phyloP scores from a whole-genome alignment of 139 green algal species.

The Pleodorina starrii region DNA sequence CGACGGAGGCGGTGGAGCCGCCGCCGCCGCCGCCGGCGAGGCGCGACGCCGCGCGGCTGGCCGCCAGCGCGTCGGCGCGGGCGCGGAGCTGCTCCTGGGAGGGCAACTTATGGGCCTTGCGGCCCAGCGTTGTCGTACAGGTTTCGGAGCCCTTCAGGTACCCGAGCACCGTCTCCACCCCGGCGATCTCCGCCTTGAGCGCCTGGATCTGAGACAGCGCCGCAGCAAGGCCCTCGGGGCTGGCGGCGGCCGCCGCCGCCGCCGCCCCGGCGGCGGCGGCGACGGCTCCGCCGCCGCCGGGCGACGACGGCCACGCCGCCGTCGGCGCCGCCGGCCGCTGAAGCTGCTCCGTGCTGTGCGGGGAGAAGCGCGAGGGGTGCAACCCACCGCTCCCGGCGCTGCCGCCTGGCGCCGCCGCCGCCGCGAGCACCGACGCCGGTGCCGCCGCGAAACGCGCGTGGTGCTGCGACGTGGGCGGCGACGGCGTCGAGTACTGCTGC shows the following conservation, averaged over 20 bases:
- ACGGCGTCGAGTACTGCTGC: not conserved
- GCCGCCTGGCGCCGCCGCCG: not conserved
- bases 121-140: constrained; percentile 12
- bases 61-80: constrained; percentile 31
- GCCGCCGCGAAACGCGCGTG: constrained; percentile 7
- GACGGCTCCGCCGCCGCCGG: no score
- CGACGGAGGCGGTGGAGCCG: not conserved
- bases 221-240: constrained; percentile 3
- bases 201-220: constrained; percentile 44
- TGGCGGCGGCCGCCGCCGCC: not conserved
- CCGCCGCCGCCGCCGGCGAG: not conserved
- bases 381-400: not conserved
- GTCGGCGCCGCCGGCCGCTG: not conserved
- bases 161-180: constrained; percentile 47
- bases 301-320: not conserved
- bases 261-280: no score
- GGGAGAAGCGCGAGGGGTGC: not conserved
- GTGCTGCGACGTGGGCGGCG: not conserved
- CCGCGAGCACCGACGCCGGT: not conserved
- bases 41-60: not conserved
- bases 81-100: constrained; percentile 25
- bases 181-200: constrained; percentile 55
- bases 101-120: constrained; percentile 27
- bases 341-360: not conserved
- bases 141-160: constrained; percentile 41